Percentiles rank a stretch among this genome's conserved stretches.
phyloP scores from a whole-genome alignment of 2,329 filamentous ascomycete species.

The Diplocarpon mali region DNA sequence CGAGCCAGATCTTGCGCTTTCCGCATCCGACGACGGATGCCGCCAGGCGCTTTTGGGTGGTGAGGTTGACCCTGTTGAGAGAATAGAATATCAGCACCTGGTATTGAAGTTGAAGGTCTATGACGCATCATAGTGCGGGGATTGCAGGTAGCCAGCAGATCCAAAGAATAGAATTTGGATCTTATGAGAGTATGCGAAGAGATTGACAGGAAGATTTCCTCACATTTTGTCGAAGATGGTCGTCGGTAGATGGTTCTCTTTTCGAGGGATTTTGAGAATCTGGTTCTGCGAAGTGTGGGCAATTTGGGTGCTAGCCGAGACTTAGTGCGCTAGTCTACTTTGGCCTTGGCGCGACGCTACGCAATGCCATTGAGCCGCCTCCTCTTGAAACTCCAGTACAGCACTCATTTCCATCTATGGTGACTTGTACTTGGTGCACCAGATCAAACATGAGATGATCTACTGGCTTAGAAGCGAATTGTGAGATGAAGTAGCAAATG shows the following conservation, averaged over 20 bases:
- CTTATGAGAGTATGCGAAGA: too few species aligned
- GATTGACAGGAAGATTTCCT: conserved; percentile 7
- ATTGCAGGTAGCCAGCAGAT: background rate
- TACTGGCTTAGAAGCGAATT: too few species aligned
- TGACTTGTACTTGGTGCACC: too few species aligned
- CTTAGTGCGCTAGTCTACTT: too few species aligned
- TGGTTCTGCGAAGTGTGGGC: too few species aligned
- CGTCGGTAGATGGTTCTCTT: conserved; percentile 25
- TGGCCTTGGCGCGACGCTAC: too few species aligned
- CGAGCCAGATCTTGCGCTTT: conserved; percentile 99
- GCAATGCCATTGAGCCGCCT: too few species aligned
- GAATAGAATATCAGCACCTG: conserved; percentile 19
- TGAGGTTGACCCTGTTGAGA: conserved; percentile 85
- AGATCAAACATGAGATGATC: too few species aligned
- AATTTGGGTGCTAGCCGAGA: too few species aligned
- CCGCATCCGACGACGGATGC: conserved; percentile 97
- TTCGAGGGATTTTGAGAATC: background rate
- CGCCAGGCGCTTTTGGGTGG: conserved; percentile 99
- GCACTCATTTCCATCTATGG: too few species aligned
- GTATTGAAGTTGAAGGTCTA: conserved; percentile 8
- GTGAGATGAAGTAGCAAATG: too few species aligned
- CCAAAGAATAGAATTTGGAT: background rate
- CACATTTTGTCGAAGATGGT: conserved; percentile 26
- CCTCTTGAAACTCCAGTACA: too few species aligned
- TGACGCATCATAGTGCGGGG: conserved; percentile 11